phyloP scores from a whole-genome alignment of 2,329 filamentous ascomycete genomes.

The Fusarium setosum region DNA sequence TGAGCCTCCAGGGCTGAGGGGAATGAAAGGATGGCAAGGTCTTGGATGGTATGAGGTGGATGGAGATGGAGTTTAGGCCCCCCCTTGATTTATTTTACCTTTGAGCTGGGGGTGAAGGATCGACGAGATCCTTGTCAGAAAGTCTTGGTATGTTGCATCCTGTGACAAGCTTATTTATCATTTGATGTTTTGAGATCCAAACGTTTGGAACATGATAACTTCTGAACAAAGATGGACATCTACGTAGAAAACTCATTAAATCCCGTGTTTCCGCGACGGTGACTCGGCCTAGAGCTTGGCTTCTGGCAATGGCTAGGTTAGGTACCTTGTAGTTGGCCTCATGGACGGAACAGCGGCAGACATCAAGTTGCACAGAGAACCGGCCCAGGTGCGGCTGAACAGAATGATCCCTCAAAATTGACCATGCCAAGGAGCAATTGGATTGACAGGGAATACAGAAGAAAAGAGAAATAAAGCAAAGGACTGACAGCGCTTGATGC shows the following conservation, averaged over 20 bases:
- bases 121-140: constrained; percentile 28
- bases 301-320: too few species aligned
- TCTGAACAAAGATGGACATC: not conserved
- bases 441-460: not conserved
- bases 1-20: constrained; percentile 12
- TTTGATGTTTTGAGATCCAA: not conserved
- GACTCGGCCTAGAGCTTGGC: too few species aligned
- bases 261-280: too few species aligned
- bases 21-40: not conserved
- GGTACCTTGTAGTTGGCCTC: not conserved
- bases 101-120: constrained; percentile 26
- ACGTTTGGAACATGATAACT: not conserved
- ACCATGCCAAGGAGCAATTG: constrained; percentile 17
- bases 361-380: not conserved
- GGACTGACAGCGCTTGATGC: not conserved
- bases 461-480: not conserved
- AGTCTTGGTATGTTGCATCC: constrained; percentile 1
- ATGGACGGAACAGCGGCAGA: not conserved
- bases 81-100: constrained; percentile 20
- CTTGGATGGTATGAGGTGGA: not conserved
- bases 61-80: constrained; percentile 7
- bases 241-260: too few species aligned
- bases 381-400: constrained; percentile 21
- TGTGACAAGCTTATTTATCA: too few species aligned
- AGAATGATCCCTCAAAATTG: constrained; percentile 14